phyloP scores from a whole-genome alignment of 371 early-diverging fungal genomes.

The Apophysomyces ossiformis region DNA sequence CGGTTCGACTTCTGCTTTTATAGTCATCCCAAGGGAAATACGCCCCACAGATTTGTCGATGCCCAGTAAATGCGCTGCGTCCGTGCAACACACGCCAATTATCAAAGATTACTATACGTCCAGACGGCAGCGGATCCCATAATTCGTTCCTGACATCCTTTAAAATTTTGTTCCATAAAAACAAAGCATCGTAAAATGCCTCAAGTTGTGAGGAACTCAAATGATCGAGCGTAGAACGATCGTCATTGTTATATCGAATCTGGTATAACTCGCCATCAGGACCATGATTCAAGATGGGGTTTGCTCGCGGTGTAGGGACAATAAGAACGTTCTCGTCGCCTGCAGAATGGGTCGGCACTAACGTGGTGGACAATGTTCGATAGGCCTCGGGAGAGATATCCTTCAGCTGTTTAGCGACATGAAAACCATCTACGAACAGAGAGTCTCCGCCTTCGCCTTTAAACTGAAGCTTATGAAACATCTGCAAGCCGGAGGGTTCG shows the following conservation, averaged over 20 bases:
- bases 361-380: conserved; percentile 62
- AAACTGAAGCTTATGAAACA: conserved; percentile 84
- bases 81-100: conserved; percentile 92
- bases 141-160: conserved; percentile 62
- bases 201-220: conserved; percentile 54
- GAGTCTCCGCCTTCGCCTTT: conserved; percentile 81
- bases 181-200: conserved; percentile 77
- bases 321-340: conserved; percentile 77
- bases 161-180: conserved; percentile 73
- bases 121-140: conserved; percentile 75
- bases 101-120: conserved; percentile 79
- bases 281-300: conserved; percentile 74
- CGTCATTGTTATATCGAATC: conserved; percentile 89
- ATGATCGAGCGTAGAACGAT: conserved; percentile 73
- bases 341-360: conserved; percentile 79
- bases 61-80: conserved; percentile 76
- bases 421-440: conserved; percentile 85
- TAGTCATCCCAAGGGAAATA: conserved; percentile 89
- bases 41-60: conserved; percentile 77
- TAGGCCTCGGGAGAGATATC: conserved; percentile 64
- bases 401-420: conserved; percentile 71
- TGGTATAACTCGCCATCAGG: conserved; percentile 64
- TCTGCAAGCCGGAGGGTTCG: conserved; percentile 86
- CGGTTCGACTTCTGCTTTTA: conserved; percentile 56
- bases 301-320: conserved; percentile 66